Evolutionary conservation across 1,139 yeast genomes (phyloP).

Genomic region (Blastobotrys apis): DNA sequence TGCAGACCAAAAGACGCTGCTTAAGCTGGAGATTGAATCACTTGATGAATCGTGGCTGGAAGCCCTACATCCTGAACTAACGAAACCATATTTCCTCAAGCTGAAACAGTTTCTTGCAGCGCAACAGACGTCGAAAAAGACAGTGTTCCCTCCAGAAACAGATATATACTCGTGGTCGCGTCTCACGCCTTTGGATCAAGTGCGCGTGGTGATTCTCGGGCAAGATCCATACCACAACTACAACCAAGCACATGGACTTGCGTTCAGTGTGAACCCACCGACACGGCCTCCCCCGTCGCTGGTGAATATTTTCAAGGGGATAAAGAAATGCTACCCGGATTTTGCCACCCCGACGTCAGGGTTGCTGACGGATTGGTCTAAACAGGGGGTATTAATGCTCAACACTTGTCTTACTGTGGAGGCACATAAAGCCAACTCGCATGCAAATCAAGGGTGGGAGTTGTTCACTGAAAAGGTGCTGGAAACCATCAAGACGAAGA

Average conservation of each 20-base stretch:
- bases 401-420: conserved; percentile 89
- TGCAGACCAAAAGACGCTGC: conserved; percentile 48
- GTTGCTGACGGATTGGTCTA: conserved; percentile 78
- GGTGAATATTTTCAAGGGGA: conserved; percentile 77
- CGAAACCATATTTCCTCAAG: conserved; percentile 78
- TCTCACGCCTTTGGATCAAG: conserved; percentile 68
- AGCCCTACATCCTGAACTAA: conserved; percentile 62
- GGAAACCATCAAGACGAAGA: conserved; percentile 41
- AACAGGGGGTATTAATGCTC: conserved; percentile 79
- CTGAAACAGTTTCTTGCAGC: conserved; percentile 57
- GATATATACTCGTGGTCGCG: conserved; percentile 94
- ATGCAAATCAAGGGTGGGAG: conserved; percentile 92
- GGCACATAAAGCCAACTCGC: conserved; percentile 92
- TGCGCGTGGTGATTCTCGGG: conserved; percentile 80
- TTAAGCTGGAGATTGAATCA: conserved; percentile 63
- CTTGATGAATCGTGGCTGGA: conserved; percentile 78
- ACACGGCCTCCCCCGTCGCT: conserved; percentile 88
- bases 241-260: conserved; percentile 95
- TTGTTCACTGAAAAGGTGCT: conserved; percentile 73
- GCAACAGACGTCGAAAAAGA: conserved; percentile 35
- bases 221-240: conserved; percentile 95
- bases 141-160: conserved; percentile 69
- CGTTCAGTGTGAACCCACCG: conserved; percentile 85
- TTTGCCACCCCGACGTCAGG: conserved; percentile 62
- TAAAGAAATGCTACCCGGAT: conserved; percentile 67